Base-by-base conservation (phyloP, 2,329 filamentous ascomycete genomes). In the Trichoderma harzianum region DNA sequence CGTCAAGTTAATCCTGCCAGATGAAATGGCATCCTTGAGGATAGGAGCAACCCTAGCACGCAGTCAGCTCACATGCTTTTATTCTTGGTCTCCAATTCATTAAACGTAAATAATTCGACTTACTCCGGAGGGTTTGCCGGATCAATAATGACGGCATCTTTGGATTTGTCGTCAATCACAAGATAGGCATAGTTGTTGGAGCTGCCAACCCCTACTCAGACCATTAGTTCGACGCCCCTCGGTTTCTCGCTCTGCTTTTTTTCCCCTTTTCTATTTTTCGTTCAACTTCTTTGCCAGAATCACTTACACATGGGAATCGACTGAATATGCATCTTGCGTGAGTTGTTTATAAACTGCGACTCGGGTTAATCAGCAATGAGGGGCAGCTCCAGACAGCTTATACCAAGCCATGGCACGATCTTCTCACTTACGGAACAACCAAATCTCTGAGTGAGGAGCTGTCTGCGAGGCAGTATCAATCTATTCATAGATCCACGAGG, bases 121-220 rank as follows among this genome's bases (percentile, higher is more conserved):
- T 83, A 94, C 93, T 95, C 93, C 12, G 90, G 86, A 53, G 93
- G 91, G 78, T 94, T 89, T 11, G 93, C 93, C 60, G 93, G 93
- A 80, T 96, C 93, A 76, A 96, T 90, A 76, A 96, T 91, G 71
- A 92, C 86, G 64, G 91, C 90, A 81, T 94, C 92, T 80, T 92
- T 91, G 76, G 91, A 91, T 80, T 91, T 92, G 78, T 95, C 89
- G 77, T 94, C 92, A 73, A 93, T 84, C 58, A 96, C 90, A 39
- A 96, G 87, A 80, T 96, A 96, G 78, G 93, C 92, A 82, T 95
- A 96, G 84, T 96, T 96, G 83, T 96, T 91, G 78, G 90, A 87
- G 78, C 82, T 90, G 68, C 92, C 93, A 84, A 89, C 90, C 92
- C 92, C 92, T 95, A 71, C 34, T 32, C 36, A 16, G 57, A 69